Conservation (phyloP, 768 basidiomycete genomes). For the Leccinum barrowsii region DNA sequence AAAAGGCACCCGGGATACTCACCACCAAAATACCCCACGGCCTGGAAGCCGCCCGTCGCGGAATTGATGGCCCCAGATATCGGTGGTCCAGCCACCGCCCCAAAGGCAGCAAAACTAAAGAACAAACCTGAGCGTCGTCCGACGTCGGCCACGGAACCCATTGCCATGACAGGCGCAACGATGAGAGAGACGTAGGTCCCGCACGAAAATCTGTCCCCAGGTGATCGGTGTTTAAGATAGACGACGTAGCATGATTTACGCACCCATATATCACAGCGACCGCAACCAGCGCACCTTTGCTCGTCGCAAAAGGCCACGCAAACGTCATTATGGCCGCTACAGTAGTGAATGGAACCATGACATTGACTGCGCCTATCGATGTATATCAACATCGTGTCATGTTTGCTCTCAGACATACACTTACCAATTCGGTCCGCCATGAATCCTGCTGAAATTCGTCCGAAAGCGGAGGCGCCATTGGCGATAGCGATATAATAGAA, state of each 20-base stretch:
- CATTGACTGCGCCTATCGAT: conserved; percentile 57
- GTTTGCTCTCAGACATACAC: not conserved
- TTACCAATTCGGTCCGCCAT: conserved; percentile 53
- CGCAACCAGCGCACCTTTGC: conserved; percentile 43
- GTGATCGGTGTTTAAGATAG: not conserved
- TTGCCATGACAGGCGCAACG: conserved; percentile 52
- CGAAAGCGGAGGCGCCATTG: conserved; percentile 63
- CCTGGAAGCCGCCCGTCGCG: conserved; percentile 45
- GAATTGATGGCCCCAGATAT: conserved; percentile 68
- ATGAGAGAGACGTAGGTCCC: conserved; percentile 61
- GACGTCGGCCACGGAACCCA: conserved; percentile 59
- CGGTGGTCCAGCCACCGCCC: conserved; percentile 66
- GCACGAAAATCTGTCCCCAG: conserved; percentile 46
- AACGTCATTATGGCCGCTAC: conserved; percentile 58
- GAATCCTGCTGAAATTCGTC: conserved; percentile 52
- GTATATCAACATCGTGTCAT: not conserved
- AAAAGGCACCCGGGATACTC: not conserved
- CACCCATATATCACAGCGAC: conserved; percentile 66
- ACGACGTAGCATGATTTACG: conserved; percentile 5
- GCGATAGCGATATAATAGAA: conserved; percentile 68
- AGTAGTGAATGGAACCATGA: conserved; percentile 61
- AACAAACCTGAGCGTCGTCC: conserved; percentile 66
- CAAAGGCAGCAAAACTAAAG: conserved; percentile 57
- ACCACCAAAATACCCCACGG: conserved; percentile 41
- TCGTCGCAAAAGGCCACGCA: conserved; percentile 64